phyloP scores from a whole-genome alignment of 2,329 filamentous ascomycete species.

The Xylaria sp. region DNA sequence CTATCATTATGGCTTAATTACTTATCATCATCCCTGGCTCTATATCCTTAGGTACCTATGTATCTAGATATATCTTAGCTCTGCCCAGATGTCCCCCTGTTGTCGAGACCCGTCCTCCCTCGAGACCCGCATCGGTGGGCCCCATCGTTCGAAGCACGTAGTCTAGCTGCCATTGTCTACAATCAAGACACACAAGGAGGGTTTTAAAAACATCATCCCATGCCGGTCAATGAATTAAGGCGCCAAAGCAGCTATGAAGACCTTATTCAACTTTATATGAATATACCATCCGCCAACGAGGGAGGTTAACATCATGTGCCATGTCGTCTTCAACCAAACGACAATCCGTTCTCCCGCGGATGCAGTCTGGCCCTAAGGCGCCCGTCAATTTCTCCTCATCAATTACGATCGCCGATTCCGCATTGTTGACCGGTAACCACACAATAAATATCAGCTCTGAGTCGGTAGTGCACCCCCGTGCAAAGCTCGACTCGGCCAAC shows the following conservation, averaged over 20 bases:
- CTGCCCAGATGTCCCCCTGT: too few species aligned
- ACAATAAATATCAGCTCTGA: slow-evolving; percentile 79
- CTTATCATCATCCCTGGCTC: slow-evolving; percentile 16
- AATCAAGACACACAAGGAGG: not conserved
- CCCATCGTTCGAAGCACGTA: not conserved
- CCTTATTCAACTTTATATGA: not conserved
- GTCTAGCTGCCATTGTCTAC: not conserved
- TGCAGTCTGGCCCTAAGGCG: slow-evolving; percentile 62
- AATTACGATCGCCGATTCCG: slow-evolving; percentile 66
- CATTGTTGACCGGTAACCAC: slow-evolving; percentile 71
- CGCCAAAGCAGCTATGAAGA: slow-evolving; percentile 24
- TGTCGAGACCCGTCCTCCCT: too few species aligned
- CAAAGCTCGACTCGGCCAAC: slow-evolving; percentile 76
- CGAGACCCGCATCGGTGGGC: too few species aligned
- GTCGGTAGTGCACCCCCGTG: slow-evolving; percentile 84
- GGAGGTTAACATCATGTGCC: slow-evolving; percentile 41
- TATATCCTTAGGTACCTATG: not conserved
- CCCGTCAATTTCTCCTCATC: slow-evolving; percentile 67
- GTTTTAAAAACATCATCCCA: not conserved
- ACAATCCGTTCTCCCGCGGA: slow-evolving; percentile 61
- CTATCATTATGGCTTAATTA: slow-evolving; percentile 13
- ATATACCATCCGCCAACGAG: not conserved
- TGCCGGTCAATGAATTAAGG: not conserved
- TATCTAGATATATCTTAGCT: too few species aligned
- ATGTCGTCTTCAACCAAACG: slow-evolving; percentile 58